Conservation (phyloP, 768 basidiomycete species). For the Epithele typhae region DNA sequence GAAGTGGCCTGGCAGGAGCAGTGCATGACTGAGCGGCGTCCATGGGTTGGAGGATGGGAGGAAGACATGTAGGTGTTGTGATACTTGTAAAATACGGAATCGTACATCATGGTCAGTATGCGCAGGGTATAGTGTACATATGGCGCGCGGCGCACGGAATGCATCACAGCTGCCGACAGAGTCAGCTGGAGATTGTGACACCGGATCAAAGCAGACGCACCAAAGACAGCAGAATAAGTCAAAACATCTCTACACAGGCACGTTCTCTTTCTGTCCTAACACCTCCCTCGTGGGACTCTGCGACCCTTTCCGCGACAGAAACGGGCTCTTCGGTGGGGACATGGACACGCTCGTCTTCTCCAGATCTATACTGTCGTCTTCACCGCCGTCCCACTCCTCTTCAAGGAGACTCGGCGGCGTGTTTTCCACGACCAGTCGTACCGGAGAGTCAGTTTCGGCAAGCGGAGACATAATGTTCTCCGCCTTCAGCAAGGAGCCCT, state of each 20-base stretch:
- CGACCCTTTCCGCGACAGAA: conserved; percentile 26
- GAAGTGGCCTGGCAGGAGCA: neutral
- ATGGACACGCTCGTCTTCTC: conserved; percentile 13
- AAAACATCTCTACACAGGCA: conserved; percentile 17
- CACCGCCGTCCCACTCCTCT: conserved; percentile 30
- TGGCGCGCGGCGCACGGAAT: conserved; percentile 4
- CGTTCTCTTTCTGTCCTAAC: conserved; percentile 49
- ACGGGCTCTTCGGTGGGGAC: conserved; percentile 22
- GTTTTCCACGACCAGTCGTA: conserved; percentile 39
- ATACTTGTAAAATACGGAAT: neutral
- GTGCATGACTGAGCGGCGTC: no score
- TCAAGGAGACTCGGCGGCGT: conserved; percentile 31
- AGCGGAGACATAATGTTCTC: conserved; percentile 25
- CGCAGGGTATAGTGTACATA: conserved; percentile 4
- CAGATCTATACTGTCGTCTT: conserved; percentile 31
- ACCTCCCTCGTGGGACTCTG: conserved; percentile 35
- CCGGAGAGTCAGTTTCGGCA: conserved; percentile 44
- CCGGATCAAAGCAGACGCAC: conserved; percentile 5
- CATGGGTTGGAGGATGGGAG: neutral
- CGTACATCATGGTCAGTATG: conserved; percentile 2
- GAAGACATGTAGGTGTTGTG: no score
- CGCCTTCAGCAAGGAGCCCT: conserved; percentile 24
- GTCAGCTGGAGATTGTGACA: conserved; percentile 4
- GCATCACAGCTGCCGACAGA: conserved; percentile 10
- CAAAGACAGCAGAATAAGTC: neutral